A percentile compares a stretch with the other conserved stretches of the same genome.
phyloP scores from a whole-genome alignment of 208 protist species.

The Histomonas meleagridis region DNA sequence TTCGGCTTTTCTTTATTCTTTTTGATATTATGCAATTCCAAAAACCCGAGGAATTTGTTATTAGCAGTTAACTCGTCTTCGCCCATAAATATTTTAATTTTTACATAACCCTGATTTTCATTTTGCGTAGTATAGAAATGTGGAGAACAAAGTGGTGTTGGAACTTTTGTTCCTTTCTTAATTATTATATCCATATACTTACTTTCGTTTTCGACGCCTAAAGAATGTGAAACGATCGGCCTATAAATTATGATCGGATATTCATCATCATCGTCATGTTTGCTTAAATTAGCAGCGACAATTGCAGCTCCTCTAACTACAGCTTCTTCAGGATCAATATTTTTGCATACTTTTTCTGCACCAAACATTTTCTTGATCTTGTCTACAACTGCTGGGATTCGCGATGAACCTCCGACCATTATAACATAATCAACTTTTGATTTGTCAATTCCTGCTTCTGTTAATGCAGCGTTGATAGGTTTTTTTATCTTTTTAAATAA shows the following conservation, averaged over 20 bases:
- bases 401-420: conserved; percentile 77
- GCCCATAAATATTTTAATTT: conserved; percentile 87
- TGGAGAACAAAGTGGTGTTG: conserved; percentile 71
- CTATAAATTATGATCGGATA: too few species aligned
- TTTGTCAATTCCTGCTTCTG: conserved; percentile 80
- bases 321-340: conserved; percentile 73
- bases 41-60: conserved; percentile 85
- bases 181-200: conserved; percentile 73
- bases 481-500: conserved; percentile 79
- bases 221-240: too few species aligned
- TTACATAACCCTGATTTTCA: conserved; percentile 72
- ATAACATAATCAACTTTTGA: conserved; percentile 81
- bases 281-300: conserved; percentile 80
- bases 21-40: conserved; percentile 85
- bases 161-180: conserved; percentile 70
- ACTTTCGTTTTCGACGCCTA: conserved; percentile 79
- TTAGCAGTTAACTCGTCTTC: conserved; percentile 91
- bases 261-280: conserved; percentile 61
- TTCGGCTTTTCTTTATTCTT: too few species aligned
- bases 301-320: conserved; percentile 92
- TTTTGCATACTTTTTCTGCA: conserved; percentile 73
- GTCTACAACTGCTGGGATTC: conserved; percentile 74
- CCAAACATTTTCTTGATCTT: conserved; percentile 64
- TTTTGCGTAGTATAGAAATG: conserved; percentile 82
- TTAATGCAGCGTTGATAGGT: conserved; percentile 77